Percentiles rank a stretch among this genome's conserved stretches.
These are phyloP conservation scores for Phallus indusiatus DNA, from an alignment of 768 basidiomycete genomes.

Conservation along the genomic window DNA sequence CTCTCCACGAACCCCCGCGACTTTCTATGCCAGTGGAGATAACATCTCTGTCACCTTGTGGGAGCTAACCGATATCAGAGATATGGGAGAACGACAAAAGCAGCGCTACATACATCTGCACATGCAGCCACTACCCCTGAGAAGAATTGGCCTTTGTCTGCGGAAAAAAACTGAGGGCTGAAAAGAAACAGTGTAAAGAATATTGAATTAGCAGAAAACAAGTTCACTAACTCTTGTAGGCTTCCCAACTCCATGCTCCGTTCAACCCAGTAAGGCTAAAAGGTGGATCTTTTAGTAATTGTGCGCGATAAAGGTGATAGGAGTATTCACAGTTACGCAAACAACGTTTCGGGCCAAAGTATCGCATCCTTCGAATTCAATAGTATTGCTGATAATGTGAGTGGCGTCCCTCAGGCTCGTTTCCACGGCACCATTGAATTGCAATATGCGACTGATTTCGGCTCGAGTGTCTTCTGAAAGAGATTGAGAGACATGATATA, in stretches of 20 bases:
- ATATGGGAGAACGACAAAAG: neutral
- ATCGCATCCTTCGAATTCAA: constrained; percentile 46
- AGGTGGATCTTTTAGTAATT: constrained; percentile 5
- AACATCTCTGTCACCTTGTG: constrained; percentile 56
- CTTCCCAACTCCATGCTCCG: constrained; percentile 49
- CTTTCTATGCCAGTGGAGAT: constrained; percentile 63
- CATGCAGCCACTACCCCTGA: constrained; percentile 73
- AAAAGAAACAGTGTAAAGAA: constrained; percentile 3
- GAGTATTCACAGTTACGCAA: constrained; percentile 31
- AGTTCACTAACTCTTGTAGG: constrained; percentile 40
- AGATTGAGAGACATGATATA: constrained; percentile 8
- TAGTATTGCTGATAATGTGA: constrained; percentile 49
- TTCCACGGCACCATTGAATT: constrained; percentile 39
- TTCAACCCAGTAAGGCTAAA: constrained; percentile 60
- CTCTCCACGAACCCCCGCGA: constrained; percentile 76
- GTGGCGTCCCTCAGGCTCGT: constrained; percentile 31
- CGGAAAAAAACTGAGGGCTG: constrained; percentile 57
- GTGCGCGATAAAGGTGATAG: neutral
- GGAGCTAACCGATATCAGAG: constrained; percentile 32
- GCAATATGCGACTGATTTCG: constrained; percentile 40
- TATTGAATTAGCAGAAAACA: neutral
- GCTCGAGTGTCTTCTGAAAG: constrained; percentile 11
- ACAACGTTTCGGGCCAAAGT: constrained; percentile 25
- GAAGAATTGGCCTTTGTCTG: constrained; percentile 71
- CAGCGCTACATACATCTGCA: constrained; percentile 41